Evolutionary conservation across 2,329 filamentous ascomycete genomes (phyloP), one percentile per base, ranked within the genome.

Genomic region (Xylaria sp.): DNA sequence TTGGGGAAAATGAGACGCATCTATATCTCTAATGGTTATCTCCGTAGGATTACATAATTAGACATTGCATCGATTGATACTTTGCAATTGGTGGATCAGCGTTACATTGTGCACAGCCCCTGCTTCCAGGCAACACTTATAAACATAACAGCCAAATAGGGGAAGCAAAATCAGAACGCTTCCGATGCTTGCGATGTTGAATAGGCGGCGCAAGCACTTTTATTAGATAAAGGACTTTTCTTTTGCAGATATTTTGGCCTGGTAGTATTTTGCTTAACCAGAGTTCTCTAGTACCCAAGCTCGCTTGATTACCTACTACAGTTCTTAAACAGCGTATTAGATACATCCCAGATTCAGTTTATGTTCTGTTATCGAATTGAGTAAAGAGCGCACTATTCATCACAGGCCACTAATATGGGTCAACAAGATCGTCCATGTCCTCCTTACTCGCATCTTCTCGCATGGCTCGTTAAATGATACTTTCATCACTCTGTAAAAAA

Each of bases 31-130:
- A 23, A 46, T 13, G 13, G 41, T 46, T n/a, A 48, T 48, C 9
- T 48, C 25, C 13, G 1, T 9, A 13, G 7, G 9, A 31, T 23
- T 36, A 36, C 20, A 20, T 57, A 57, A 18, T 41, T 13, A 12
- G 43, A 41, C n/a, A 41, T 41, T 41, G 20, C n/a, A 52, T 62
- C 25, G 48, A 28, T 7, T 23, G n/a, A 52, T 23, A 18, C 13
- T 28, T 51, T 28, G 36, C 46, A 20, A 62, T 62, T 62, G 60
- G 60, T 39, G 20, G 23, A 39, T 25, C n/a, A 25, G 55, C n/a
- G 60, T 55, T 62, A 18, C 60, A 62, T 28, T 43, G 10, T 43
- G 59, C 33, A 52, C 36, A 36, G 31, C 23, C 31, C 58, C 57
- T 12, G 46, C 46, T 58, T 46, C n/a, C 28, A 12, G 39, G 23